Conservation (phyloP, 495 filamentous ascomycete species). For the Penicillium mononematosum region DNA sequence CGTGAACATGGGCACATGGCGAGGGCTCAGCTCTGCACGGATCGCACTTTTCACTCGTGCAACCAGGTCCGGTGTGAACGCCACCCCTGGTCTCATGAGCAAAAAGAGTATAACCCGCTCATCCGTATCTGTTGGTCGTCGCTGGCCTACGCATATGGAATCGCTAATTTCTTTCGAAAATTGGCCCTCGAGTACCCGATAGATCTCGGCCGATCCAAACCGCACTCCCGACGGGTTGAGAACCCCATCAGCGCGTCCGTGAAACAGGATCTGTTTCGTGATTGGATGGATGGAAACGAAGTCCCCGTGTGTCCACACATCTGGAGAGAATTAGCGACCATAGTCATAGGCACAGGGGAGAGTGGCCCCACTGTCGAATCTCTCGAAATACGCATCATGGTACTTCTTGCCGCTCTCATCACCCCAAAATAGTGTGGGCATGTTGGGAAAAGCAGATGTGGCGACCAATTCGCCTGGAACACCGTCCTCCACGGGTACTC, state of each 20-base stretch:
- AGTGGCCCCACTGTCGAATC: constrained; percentile 50
- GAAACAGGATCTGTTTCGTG: constrained; percentile 63
- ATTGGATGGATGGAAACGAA: constrained; percentile 68
- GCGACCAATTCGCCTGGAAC: constrained; percentile 72
- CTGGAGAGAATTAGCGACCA: constrained; percentile 12
- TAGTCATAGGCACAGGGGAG: neutral
- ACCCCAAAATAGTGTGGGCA: constrained; percentile 72
- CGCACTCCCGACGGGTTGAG: constrained; percentile 76
- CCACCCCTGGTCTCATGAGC: constrained; percentile 51
- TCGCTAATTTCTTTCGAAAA: constrained; percentile 63
- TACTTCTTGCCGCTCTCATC: constrained; percentile 57
- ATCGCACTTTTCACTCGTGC: constrained; percentile 61
- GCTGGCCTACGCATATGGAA: constrained; percentile 72
- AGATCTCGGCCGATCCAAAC: constrained; percentile 78
- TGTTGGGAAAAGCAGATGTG: constrained; percentile 66
- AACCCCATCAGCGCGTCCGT: constrained; percentile 74
- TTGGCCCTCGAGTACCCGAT: constrained; percentile 65
- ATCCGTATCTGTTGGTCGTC: constrained; percentile 64
- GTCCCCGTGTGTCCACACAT: constrained; percentile 81
- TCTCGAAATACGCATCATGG: constrained; percentile 67
- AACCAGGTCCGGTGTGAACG: constrained; percentile 57
- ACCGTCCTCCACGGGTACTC: constrained; percentile 55
- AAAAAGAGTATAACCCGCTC: constrained; percentile 76
- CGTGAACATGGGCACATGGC: constrained; percentile 75
- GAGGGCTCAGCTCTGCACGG: constrained; percentile 58